These are phyloP conservation scores for Mrakia gelida DNA, from an alignment of 768 basidiomycete species.

Conservation along the genomic window DNA sequence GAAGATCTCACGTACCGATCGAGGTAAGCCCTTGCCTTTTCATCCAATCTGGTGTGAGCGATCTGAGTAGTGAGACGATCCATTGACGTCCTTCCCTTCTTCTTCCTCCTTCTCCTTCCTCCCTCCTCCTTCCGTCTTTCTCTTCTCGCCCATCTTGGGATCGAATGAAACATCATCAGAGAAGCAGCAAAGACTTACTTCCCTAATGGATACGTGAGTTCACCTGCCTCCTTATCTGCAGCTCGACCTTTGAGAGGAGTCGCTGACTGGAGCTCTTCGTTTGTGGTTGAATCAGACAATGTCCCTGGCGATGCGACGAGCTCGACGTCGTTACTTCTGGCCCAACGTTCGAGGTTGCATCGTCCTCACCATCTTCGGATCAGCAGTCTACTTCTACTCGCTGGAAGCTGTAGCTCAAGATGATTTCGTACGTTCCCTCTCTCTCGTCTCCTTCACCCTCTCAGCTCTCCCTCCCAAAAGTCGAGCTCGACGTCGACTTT, in stretches of 20 bases:
- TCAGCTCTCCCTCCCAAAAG: neutral
- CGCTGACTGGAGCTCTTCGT: neutral
- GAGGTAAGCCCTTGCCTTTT: no score
- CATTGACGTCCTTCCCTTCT: no score
- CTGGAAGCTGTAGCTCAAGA: conserved; percentile 30
- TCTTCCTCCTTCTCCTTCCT: neutral
- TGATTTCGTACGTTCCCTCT: conserved; percentile 22
- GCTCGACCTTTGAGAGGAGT: neutral
- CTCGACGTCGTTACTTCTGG: conserved; percentile 29
- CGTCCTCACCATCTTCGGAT: neutral
- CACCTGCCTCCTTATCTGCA: neutral
- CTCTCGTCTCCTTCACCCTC: neutral
- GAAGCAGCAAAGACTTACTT: conserved; percentile 31
- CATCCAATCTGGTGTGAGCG: no score
- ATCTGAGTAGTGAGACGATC: no score
- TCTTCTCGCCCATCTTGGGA: neutral
- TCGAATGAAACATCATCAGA: neutral
- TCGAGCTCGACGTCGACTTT: neutral
- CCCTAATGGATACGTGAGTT: conserved; percentile 31
- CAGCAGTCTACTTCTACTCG: conserved; percentile 25
- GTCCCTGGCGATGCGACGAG: conserved; percentile 28
- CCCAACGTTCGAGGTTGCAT: conserved; percentile 22
- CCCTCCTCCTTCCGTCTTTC: neutral
- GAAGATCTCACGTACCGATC: no score
- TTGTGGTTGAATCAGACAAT: conserved; percentile 16